Evolutionary conservation across 73 alveolate species (phyloP).

Genomic region (Uronychia setigera): DNA sequence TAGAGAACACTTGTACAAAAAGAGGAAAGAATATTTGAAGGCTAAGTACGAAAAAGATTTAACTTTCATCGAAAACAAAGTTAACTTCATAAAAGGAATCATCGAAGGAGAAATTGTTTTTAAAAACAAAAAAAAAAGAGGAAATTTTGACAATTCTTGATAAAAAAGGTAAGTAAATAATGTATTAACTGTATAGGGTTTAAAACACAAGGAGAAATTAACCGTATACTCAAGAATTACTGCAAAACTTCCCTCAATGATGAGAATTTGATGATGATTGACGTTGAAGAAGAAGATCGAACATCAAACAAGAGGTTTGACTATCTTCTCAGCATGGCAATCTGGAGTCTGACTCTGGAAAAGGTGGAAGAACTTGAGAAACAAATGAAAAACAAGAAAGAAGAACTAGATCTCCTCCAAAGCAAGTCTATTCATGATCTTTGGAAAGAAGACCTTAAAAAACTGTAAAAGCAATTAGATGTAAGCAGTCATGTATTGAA

Average conservation of each 20-base stretch:
- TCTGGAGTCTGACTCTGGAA: constrained; percentile 82
- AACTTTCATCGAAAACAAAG: constrained; percentile 69
- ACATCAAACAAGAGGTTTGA: constrained; percentile 72
- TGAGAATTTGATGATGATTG: too few species aligned
- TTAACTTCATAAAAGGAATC: constrained; percentile 81
- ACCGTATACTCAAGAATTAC: constrained; percentile 5
- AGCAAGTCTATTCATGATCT: constrained; percentile 52
- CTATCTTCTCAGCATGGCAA: constrained; percentile 85
- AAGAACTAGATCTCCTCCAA: constrained; percentile 49
- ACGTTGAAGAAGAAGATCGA: too few species aligned
- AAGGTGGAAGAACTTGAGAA: constrained; percentile 72
- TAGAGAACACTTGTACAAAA: constrained; percentile 76
- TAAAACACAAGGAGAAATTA: constrained; percentile 12
- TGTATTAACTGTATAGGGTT: constrained; percentile 7
- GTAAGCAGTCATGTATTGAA: background rate
- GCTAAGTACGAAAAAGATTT: constrained; percentile 65
- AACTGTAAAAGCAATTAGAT: background rate
- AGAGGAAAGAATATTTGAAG: constrained; percentile 87
- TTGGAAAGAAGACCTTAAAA: constrained; percentile 74
- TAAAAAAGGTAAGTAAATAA: constrained; percentile 24
- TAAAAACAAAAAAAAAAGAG: constrained; percentile 82
- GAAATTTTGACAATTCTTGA: constrained; percentile 74
- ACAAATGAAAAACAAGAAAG: constrained; percentile 57
- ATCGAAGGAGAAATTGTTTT: constrained; percentile 78
- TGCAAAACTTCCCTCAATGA: too few species aligned